phyloP scores from a whole-genome alignment of 805 yeast genomes.

The Ogataea dorogensis region DNA sequence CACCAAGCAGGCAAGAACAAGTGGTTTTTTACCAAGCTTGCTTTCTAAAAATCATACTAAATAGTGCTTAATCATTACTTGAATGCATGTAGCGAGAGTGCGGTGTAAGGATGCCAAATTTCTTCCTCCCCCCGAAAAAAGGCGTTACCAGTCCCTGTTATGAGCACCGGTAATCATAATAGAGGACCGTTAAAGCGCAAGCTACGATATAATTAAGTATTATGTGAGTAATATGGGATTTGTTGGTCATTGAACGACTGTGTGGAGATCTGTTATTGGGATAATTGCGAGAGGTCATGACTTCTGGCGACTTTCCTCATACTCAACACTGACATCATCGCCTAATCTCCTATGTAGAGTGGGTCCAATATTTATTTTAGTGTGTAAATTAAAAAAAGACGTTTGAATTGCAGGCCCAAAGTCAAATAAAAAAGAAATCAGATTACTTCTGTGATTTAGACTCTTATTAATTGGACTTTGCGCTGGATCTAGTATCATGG shows the following conservation, averaged over 20 bases:
- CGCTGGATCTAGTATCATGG: background rate
- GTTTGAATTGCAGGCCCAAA: constrained; percentile 9
- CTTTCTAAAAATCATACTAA: constrained; percentile 32
- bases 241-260: too few species aligned
- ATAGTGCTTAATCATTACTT: constrained; percentile 16
- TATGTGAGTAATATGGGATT: too few species aligned
- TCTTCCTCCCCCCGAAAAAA: background rate
- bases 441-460: background rate
- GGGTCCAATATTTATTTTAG: constrained; percentile 2
- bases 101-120: constrained; percentile 8
- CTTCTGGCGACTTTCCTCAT: too few species aligned
- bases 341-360: background rate
- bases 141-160: too few species aligned
- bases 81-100: constrained; percentile 1
- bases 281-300: too few species aligned
- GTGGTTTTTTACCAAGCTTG: constrained; percentile 96
- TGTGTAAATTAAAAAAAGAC: constrained; percentile 9
- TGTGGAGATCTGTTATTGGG: too few species aligned
- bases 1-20: constrained; percentile 99
- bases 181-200: too few species aligned
- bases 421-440: constrained; percentile 6
- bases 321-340: too few species aligned
- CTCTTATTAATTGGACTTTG: background rate
- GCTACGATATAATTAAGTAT: too few species aligned
- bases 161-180: too few species aligned